Evolutionary conservation across 805 yeast genomes (phyloP), one percentile per base, ranked within the genome.

Genomic region (Pachysolen tannophilus): DNA sequence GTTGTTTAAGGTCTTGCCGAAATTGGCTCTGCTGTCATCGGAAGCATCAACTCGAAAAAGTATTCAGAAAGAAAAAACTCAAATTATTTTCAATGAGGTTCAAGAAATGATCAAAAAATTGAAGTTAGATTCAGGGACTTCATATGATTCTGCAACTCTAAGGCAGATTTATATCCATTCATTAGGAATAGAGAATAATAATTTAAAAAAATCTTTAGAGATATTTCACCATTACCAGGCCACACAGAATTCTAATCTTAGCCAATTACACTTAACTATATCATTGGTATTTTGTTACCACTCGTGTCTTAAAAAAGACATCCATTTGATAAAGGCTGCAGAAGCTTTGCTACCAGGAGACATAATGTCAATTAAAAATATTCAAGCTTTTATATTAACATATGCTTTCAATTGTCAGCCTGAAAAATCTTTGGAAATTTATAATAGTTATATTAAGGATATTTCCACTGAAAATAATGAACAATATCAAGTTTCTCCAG

Each of bases 351-450:
- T 54, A 2, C 58, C 58, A 1, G 58, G 52, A 30, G 20, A 37
- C 4, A 50, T 53, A 8, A 21, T 58, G 6, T 50, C 54, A 2
- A 46, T 53, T 1, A 36, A 35, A 6, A 52, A 49, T 14, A 17
- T 48, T 6, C 52, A 56, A 3, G 43, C 53, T 1, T 36, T 52
- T 8, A 38, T 58, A 6, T 20, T 57, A 7, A 43, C 38, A 11
- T 42, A 52, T 26, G 52, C 53, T 5, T 56, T 52, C 52, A 43
- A 53, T 28, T 59, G 56, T 2, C 37, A 49, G 18, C 37, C 41
- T 1, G 57, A 55, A n/a, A 40, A 41, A 7, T 47, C 61, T 2
- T 38, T 60, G 20, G 56, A 58, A 16, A 42, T 54, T 6, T 60
- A 56, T 43, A 60, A 60, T 34, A 36, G 43, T 17, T 39, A 56